Percentiles rank a stretch among this genome's conserved stretches.
Conservation (phyloP, 1,284 basidiomycete genomes). For the Ganoderma resinaceum region DNA sequence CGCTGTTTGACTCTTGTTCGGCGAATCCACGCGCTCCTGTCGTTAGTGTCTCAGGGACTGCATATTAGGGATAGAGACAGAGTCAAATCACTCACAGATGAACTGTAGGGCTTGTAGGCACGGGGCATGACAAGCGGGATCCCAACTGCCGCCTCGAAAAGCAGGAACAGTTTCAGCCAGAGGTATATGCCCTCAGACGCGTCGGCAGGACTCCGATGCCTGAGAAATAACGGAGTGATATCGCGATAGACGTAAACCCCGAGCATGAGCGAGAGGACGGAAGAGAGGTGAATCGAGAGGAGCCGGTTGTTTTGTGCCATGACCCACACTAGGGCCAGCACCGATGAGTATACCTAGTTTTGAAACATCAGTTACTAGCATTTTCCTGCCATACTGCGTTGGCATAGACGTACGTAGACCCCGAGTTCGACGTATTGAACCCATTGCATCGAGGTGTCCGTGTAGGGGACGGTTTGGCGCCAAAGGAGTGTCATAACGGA, state of each 20-base stretch:
- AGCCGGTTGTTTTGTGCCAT: background rate
- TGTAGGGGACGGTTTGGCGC: conserved; percentile 3
- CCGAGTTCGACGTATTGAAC: conserved; percentile 41
- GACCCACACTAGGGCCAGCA: background rate
- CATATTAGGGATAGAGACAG: conserved; percentile 28
- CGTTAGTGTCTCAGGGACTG: background rate
- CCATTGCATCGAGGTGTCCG: conserved; percentile 18
- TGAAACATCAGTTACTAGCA: background rate
- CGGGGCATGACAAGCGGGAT: conserved; percentile 57
- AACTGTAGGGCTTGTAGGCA: conserved; percentile 50
- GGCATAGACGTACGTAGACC: conserved; percentile 40
- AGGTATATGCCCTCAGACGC: conserved; percentile 43
- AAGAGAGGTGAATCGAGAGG: conserved; percentile 24
- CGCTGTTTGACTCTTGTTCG: conserved; percentile 73
- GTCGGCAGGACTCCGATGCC: conserved; percentile 49
- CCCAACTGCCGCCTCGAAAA: conserved; percentile 48
- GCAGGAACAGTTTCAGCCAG: conserved; percentile 47
- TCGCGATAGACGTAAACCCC: conserved; percentile 57
- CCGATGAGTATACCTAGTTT: background rate
- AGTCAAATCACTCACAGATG: conserved; percentile 40
- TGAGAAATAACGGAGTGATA: conserved; percentile 56
- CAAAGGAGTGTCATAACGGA: conserved; percentile 27
- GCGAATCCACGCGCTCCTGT: conserved; percentile 49
- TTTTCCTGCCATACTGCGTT: background rate
- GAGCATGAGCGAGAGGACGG: conserved; percentile 49